Base-by-base conservation (phyloP, 2,329 filamentous ascomycete genomes). In the Talaromyces sp. region DNA sequence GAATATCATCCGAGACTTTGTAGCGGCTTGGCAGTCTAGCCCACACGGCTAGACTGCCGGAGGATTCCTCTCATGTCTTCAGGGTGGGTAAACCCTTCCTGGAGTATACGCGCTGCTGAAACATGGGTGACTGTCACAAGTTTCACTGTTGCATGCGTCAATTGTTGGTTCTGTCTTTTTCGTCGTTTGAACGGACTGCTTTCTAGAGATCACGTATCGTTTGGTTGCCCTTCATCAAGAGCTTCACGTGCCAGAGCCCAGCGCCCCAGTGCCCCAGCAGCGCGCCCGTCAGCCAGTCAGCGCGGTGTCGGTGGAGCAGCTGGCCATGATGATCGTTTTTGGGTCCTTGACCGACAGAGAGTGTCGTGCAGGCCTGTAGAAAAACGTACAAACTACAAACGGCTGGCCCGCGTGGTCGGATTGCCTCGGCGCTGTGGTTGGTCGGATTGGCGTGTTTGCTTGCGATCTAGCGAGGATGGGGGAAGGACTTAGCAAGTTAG, bases 21-120 rank as follows among this genome's bases (percentile, higher is more conserved):
- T 35, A 54, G 50, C 50, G 50, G 50, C 50, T 54, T 54, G 50
- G 50, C 50, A 35, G 44, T 2, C 44, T n/a, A n/a, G 44, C 44
- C 44, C 23, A 9, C 42, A 28, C 44, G 46, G 46, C 46, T 31
- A 28, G 11, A n/a, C 46, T 50, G 5, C 23, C 44, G n/a, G n/a
- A 54, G 50, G 50, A 35, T 54, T 54, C 16, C 48, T n/a, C n/a
- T 6, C 28, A 48, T 28, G 23, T 9, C 46, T 28, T 33, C 33
- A 33, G n/a, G n/a, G 14, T 21, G 14, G 39, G 5, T n/a, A 3
- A 1, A 14, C 18, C 11, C 50, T 14, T 54, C 4, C 18, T 12
- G 50, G n/a, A 11, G 50, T 35, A 11, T 21, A 9, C 44, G 25
- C 21, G 23, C n/a, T 25, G 44, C 46, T 50, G 46, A 50, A 50